These are phyloP conservation scores for Blastobotrys indianensis DNA, from an alignment of 1,139 yeast species.

Conservation along the genomic window DNA sequence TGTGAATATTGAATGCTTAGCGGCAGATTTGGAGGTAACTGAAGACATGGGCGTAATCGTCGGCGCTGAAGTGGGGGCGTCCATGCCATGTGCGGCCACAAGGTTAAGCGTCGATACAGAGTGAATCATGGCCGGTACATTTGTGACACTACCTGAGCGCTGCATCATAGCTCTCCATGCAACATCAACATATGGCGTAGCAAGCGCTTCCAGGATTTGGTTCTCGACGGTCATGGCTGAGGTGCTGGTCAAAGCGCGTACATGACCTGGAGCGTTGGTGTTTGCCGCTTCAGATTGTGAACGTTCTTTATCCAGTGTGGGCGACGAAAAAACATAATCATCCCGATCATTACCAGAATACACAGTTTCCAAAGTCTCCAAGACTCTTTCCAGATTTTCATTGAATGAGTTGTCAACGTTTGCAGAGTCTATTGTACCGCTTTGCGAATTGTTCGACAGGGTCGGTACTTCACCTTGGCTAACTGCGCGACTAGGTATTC, in stretches of 20 bases:
- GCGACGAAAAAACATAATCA: constrained; percentile 6
- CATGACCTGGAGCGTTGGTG: constrained; percentile 11
- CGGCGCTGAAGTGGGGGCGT: constrained; percentile 8
- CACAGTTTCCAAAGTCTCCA: constrained; percentile 11
- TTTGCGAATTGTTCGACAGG: too few species aligned
- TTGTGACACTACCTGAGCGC: constrained; percentile 19
- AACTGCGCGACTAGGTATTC: background rate
- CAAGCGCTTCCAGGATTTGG: constrained; percentile 29
- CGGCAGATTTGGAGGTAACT: constrained; percentile 28
- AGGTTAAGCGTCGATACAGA: constrained; percentile 22
- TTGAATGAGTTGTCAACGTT: constrained; percentile 3
- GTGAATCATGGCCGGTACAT: constrained; percentile 16
- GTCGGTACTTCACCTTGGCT: background rate
- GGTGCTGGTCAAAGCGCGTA: constrained; percentile 22
- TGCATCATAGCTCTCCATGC: constrained; percentile 22
- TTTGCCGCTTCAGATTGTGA: background rate
- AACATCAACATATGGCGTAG: constrained; percentile 29
- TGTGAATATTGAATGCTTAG: constrained; percentile 62
- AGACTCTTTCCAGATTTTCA: constrained; percentile 9
- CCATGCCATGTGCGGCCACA: constrained; percentile 8
- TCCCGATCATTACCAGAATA: constrained; percentile 7
- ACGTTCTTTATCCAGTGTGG: background rate
- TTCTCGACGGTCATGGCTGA: constrained; percentile 30
- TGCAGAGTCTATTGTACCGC: too few species aligned
- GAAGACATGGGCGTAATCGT: constrained; percentile 25